A percentile compares a stretch with the other conserved stretches of the same genome.
Conservation (phyloP, 345 rosid genomes). For the Populus davidiana region DNA sequence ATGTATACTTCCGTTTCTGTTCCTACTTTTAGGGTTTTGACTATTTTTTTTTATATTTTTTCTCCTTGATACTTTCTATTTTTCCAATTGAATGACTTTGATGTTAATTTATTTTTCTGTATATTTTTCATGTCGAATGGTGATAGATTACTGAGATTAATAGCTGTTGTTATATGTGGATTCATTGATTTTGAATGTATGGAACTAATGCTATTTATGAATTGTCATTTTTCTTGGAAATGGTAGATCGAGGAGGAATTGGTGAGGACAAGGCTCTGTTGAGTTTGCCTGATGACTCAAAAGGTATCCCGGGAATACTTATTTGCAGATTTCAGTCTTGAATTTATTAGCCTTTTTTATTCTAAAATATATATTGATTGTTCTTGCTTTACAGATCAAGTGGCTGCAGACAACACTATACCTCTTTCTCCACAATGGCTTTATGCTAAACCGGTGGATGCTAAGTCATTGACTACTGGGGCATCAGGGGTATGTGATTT, state of each 20-base stretch:
- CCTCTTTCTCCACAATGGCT: conserved; percentile 98
- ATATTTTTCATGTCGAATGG: not conserved
- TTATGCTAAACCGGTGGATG: conserved; percentile 66
- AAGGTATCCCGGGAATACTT: conserved; percentile 33
- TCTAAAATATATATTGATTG: not conserved
- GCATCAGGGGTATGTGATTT: not conserved
- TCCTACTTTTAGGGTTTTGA: not conserved
- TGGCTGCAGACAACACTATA: conserved; percentile 64
- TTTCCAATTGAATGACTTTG: not conserved
- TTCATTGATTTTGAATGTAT: not conserved
- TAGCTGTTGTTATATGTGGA: not conserved
- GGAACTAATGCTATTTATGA: not conserved
- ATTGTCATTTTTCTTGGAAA: not conserved
- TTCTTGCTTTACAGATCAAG: conserved; percentile 48
- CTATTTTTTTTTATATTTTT: not conserved
- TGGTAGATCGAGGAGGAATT: conserved; percentile 31
- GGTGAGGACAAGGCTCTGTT: conserved; percentile 36
- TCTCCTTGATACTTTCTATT: not conserved
- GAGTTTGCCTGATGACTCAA: conserved; percentile 36
- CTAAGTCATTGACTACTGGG: conserved; percentile 40
- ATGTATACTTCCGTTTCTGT: not conserved
- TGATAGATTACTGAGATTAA: not conserved
- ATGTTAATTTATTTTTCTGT: not conserved
- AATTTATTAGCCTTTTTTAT: not conserved
- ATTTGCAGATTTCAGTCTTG: not conserved